Evolutionary conservation across 345 rosid species (phyloP), one percentile per base, ranked within the genome.

Genomic region (Dovyalis caffra): DNA sequence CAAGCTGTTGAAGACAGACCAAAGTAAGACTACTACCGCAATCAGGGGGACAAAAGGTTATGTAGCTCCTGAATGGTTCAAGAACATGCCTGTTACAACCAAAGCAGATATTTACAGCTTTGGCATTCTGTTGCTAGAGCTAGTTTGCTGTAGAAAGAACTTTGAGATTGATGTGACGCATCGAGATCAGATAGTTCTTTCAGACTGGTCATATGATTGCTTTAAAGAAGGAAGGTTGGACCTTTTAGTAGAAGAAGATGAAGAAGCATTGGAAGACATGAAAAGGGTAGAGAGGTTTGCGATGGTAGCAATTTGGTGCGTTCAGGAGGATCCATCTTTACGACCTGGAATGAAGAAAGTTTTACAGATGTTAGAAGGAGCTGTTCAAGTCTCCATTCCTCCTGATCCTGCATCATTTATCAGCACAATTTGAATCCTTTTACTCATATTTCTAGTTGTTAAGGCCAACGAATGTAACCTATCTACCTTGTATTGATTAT

Each of bases 101-200:
- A 87, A 84, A 58, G 90, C 81, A 0, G 90, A 88, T 16, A 71
- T 86, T 14, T 87, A 79, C 75, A 84, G 88, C 75, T 75, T 75
- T 45, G 73, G 78, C 12, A 60, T 75, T 53, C 34, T 74, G 25
- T 58, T 67, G 38, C 58, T 67, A 23, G 77, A 74, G 66, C 43
- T 74, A 1, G 25, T 67, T 0, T 74, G 72, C 40, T 57, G 72
- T 29, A 45, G 40, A 40, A 56, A 32, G 64, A 66, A 57, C 12
- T 37, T 67, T 38, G 33, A 47, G 12, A 7, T 8, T 5, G 51
- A 51, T 11, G 28, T 45, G 7, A 5, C 23, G 10, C 51, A 49
- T 7, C 47, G 49, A 16, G 1, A 26, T 64, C 64, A 66, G 51
- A 51, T 18, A 15, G 15, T 74, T 23, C 76, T 73, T 12, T 70